Evolutionary conservation across 2,329 filamentous ascomycete species (phyloP).

Genomic region (Xylaria sp.): DNA sequence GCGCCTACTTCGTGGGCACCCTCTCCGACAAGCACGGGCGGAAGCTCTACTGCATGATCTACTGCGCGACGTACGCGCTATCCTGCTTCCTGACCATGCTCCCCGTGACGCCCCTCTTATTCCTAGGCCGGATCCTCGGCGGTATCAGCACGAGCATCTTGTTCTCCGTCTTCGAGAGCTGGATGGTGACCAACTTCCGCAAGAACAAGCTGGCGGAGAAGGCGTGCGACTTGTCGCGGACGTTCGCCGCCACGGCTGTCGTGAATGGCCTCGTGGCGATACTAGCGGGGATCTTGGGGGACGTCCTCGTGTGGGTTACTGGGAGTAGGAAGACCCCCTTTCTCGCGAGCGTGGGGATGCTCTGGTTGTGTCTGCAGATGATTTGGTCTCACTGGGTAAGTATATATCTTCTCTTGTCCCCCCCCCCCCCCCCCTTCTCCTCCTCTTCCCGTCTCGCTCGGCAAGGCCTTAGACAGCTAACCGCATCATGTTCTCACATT

Average conservation of each 20-base stretch:
- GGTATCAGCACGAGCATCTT: slow-evolving; percentile 63
- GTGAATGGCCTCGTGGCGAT: slow-evolving; percentile 63
- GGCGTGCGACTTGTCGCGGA: slow-evolving; percentile 42
- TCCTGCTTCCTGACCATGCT: slow-evolving; percentile 17
- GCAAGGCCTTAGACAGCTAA: slow-evolving; percentile 10
- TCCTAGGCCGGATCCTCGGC: slow-evolving; percentile 59
- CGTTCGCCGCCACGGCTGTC: slow-evolving; percentile 60
- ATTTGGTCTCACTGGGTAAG: slow-evolving; percentile 57
- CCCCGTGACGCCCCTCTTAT: slow-evolving; percentile 50
- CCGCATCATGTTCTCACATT: not conserved
- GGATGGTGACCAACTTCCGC: slow-evolving; percentile 64
- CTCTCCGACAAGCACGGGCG: slow-evolving; percentile 54
- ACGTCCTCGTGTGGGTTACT: slow-evolving; percentile 54
- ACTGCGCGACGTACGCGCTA: slow-evolving; percentile 56
- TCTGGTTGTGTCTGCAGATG: slow-evolving; percentile 50
- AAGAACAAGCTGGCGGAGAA: slow-evolving; percentile 50
- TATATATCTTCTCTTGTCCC: too few species aligned
- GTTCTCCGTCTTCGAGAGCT: slow-evolving; percentile 64
- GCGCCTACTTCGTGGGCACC: slow-evolving; percentile 48
- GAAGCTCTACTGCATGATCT: slow-evolving; percentile 56
- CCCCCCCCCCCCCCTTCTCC: too few species aligned
- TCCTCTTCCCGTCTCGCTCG: not conserved
- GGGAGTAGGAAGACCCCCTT: slow-evolving; percentile 60
- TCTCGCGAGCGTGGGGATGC: slow-evolving; percentile 50
- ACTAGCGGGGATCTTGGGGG: slow-evolving; percentile 56